These are phyloP conservation scores for Colletotrichum sp. DNA, from an alignment of 2,329 filamentous ascomycete species.

Conservation along the genomic window DNA sequence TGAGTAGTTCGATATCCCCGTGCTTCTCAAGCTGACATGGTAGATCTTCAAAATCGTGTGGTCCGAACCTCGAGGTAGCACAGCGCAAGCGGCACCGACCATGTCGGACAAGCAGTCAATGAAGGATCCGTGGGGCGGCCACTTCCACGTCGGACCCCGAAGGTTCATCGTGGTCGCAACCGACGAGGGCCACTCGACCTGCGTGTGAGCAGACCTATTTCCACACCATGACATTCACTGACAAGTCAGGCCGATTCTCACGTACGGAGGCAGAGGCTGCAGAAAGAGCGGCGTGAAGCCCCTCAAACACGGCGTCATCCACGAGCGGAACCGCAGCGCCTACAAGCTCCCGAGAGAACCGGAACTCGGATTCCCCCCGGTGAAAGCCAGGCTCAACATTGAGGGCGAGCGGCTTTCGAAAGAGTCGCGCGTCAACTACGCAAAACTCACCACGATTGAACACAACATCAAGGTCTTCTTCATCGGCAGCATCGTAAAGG, in stretches of 20 bases:
- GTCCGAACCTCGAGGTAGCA: slow-evolving; percentile 53
- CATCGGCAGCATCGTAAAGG: slow-evolving; percentile 50
- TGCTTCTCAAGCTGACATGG: not conserved
- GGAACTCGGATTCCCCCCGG: slow-evolving; percentile 50
- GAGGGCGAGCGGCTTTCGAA: slow-evolving; percentile 49
- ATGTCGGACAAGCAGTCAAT: slow-evolving; percentile 32
- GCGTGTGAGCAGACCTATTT: slow-evolving; percentile 51
- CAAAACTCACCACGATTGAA: slow-evolving; percentile 60
- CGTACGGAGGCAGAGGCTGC: slow-evolving; percentile 58
- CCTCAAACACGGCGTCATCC: slow-evolving; percentile 58
- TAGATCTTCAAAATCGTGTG: slow-evolving; percentile 63
- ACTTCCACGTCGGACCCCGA: slow-evolving; percentile 55
- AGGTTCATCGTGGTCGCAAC: slow-evolving; percentile 61
- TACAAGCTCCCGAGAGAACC: slow-evolving; percentile 44
- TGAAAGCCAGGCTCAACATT: slow-evolving; percentile 48
- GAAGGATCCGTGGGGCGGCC: slow-evolving; percentile 37
- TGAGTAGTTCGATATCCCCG: slow-evolving; percentile 23
- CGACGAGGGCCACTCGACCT: slow-evolving; percentile 57
- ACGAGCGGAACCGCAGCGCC: slow-evolving; percentile 38
- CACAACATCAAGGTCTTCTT: slow-evolving; percentile 65
- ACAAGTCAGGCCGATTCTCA: slow-evolving; percentile 55
- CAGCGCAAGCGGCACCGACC: slow-evolving; percentile 31
- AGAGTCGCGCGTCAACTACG: slow-evolving; percentile 63
- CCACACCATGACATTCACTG: not conserved
- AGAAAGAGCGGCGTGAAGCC: slow-evolving; percentile 58